Base-by-base conservation (phyloP, 2,329 filamentous ascomycete genomes). In the Diaporthe citriasiana region DNA sequence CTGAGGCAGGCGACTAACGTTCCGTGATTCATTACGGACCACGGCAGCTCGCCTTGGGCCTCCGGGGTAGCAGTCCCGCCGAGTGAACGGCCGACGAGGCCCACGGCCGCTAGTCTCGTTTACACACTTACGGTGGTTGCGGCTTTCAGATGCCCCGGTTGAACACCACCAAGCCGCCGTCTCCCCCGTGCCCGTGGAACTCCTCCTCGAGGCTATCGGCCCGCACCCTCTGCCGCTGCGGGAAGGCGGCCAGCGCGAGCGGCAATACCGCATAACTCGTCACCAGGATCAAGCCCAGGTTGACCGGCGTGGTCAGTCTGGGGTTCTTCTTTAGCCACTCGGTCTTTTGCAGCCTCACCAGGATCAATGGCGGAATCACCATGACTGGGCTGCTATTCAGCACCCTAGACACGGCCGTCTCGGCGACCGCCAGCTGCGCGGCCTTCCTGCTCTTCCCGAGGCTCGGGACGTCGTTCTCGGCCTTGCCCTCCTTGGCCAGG, bases 311-410 rank as follows among this genome's bases (percentile, higher is more conserved):
- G 15, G 94, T 93, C 83, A 95, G 87, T 74, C 92, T 88, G 9
- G 96, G 97, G 77, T 94, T 90, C 76, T 88, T 87, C 85, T 92
- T 91, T 79, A 98, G 84, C 95, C 95, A 98, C 74, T 93, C 88
- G 69, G 91, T 94, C 83, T 92, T 90, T 88, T 99, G 95, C 79
- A 99, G 86, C 78, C 92, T 89, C 70, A 98, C 93, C 71, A 99
- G 89, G 33, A 97, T 85, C 81, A 99, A 87, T 30, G 97, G 95
- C 55, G 97, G 97, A 59, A 99, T 87, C 19, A 97, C 95, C 97
- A 99, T 99, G 85, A 99, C 97, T 15, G 97, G 97, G 17, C 94
- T 97, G 75, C 95, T 94, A 84, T 98, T 99, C 79, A 98, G 88
- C 74, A 98, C 95, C 74, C 97, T 91, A 78, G 94, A 97, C 59